Base-by-base conservation (phyloP, 257 asterid genomes). In the Apocynum venetum region DNA sequence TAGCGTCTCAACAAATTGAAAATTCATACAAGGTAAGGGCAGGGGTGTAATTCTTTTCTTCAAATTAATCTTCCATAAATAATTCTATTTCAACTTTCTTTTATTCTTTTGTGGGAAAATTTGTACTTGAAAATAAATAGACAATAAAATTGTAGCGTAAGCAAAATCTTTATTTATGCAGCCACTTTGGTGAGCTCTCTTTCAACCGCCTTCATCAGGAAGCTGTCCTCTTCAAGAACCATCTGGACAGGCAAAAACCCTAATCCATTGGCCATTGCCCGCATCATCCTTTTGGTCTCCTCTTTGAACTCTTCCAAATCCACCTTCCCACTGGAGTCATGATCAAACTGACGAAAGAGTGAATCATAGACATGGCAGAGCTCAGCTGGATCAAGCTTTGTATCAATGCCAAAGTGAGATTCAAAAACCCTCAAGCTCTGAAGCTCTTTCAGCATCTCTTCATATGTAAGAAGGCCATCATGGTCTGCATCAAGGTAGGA, bases 371-470 rank as follows among this genome's bases (percentile, higher is more conserved):
- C 71, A 19, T 35, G 49, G 10, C 72, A 5, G 6, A 67, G 51
- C 51, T 67, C 72, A 2, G 13, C 6, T 6, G 31, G 72, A 15
- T 67, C 72, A 2, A 41, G 51, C 35, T 40, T 67, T 10, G 49
- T 67, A 44, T 67, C 72, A 41, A 67, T 41, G 49, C 72, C 72
- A 44, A 67, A 67, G 5, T 67, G 51, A 6, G 72, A 41, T 67
- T 67, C 72, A 20, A 67, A 67, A 8, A 67, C 31, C 49, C 72
- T 67, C 13, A 67, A 20, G 20, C 72, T 67, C 52, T 20, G 51
- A 6, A 67, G 51, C 72, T 67, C 72, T 19, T 67, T 67, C 49
- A 41, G 51, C 72, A 67, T 67, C 72, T 67, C 72, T 67, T 67
- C 72, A 20, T 67, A 67, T 13, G 72, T 67, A 4, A 67, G 72